Evolutionary conservation across 371 early-diverging fungal genomes (phyloP).

Genomic region (Mortierella sp.): DNA sequence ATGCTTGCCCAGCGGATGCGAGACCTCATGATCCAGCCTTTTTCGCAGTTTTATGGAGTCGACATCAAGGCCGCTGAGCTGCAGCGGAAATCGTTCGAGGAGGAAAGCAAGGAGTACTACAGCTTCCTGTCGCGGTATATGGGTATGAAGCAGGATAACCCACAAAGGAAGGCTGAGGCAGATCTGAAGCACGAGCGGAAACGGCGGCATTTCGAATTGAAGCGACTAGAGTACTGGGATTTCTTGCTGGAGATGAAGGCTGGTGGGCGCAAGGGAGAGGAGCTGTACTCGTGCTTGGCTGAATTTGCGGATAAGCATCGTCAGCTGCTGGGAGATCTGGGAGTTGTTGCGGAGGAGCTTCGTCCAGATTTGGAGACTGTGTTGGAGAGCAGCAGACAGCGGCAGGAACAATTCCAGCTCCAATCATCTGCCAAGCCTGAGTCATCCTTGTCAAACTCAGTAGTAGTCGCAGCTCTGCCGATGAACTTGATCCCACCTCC

Average conservation of each 20-base stretch:
- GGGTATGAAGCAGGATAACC: constrained; percentile 57
- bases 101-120: constrained; percentile 76
- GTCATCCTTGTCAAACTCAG: background rate
- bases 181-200: constrained; percentile 63
- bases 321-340: constrained; percentile 28
- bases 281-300: constrained; percentile 65
- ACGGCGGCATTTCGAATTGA: constrained; percentile 70
- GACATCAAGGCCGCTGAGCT: constrained; percentile 74
- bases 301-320: constrained; percentile 69
- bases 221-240: constrained; percentile 74
- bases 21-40: constrained; percentile 64
- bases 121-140: constrained; percentile 70
- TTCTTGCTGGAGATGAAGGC: constrained; percentile 71
- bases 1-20: constrained; percentile 61
- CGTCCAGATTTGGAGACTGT: constrained; percentile 52
- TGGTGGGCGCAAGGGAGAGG: constrained; percentile 75
- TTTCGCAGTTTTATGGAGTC: constrained; percentile 65
- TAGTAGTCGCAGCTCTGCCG: background rate
- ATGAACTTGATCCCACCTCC: background rate
- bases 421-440: background rate
- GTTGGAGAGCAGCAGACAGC: constrained; percentile 15
- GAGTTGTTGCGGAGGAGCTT: constrained; percentile 31
- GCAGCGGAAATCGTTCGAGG: constrained; percentile 71
- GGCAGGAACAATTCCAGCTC: background rate
- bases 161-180: constrained; percentile 59